Conservation (phyloP, 2,329 filamentous ascomycete species). For the Ceratocystis smalleyi region DNA sequence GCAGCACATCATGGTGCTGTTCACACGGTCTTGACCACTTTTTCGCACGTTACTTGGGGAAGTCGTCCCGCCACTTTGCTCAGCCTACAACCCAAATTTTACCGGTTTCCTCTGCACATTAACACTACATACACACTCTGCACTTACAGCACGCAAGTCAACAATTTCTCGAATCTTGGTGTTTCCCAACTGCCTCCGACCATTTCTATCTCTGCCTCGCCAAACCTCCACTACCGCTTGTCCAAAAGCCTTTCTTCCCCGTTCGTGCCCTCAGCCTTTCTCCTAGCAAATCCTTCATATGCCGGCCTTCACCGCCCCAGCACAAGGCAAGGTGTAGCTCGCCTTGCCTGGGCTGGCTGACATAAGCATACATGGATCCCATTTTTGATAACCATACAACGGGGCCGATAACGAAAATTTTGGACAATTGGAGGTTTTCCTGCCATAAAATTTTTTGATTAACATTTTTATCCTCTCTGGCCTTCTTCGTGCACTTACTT, state of each 20-base stretch:
- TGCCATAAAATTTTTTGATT: slow-evolving; percentile 17
- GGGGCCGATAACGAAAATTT: slow-evolving; percentile 18
- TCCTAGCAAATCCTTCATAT: not conserved
- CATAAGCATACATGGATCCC: slow-evolving; percentile 15
- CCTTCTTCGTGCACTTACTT: slow-evolving; percentile 14
- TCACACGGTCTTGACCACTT: not conserved
- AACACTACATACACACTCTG: not conserved
- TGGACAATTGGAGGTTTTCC: slow-evolving; percentile 16
- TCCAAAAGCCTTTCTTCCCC: no score
- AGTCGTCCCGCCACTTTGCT: not conserved
- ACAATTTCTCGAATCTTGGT: no score
- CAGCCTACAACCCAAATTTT: not conserved
- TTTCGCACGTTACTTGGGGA: not conserved
- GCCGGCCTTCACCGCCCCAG: not conserved
- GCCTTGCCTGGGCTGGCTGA: slow-evolving; percentile 9
- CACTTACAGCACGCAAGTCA: not conserved
- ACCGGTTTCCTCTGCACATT: not conserved
- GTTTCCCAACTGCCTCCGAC: not conserved
- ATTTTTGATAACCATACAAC: slow-evolving; percentile 16
- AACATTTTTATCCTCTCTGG: slow-evolving; percentile 13
- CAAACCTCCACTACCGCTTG: not conserved
- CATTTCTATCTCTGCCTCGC: not conserved
- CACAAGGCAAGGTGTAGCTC: not conserved
- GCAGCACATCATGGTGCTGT: no score
- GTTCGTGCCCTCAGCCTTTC: not conserved